Base-by-base conservation (phyloP, 768 basidiomycete species). In the Tylopilus plumbeoviolaceoides region DNA sequence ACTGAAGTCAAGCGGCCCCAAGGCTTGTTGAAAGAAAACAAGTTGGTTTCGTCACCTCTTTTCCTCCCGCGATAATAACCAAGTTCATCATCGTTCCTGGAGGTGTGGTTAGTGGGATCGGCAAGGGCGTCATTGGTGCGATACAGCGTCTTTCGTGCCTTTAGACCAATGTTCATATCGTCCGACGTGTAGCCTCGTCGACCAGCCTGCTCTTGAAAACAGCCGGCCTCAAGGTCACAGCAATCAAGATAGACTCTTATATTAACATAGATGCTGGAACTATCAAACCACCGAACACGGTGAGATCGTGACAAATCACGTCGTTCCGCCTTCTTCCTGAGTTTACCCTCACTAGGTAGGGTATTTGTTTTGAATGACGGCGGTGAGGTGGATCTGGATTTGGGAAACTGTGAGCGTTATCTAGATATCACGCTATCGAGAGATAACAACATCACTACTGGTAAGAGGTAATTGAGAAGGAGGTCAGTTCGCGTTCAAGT, bases 221-320 rank as follows among this genome's bases (percentile, higher is more conserved):
- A 41, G 84, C 87, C 35, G 95, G 95, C 44, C 78, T 97, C 55
- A 97, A 94, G 75, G 95, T 98, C 62, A 99, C 95, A 8, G 91
- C 95, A 11, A 98, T 99, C 79, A 99, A 99, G 75, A 98, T 99
- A 64, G 95, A 99, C 69, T 95, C 95, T 14, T 99, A 99, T 63
- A 98, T 99, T 95, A 99, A 99, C 74, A 98, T 99, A 63, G 95
- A 99, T 78, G 95, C 95, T 21, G 95, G 95, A 33, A 98, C 95
- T 18, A 99, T 99, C 80, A 92, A 46, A 95, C 95, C 14, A 95
- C 94, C 15, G 95, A 99, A 71, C 95, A 99, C 68, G 95, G 95
- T 91, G 69, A 78, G 85, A 57, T 55, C 46, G 43, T 38, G 54
- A 31, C 47, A 39, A 27, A 58, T 51, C 39, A 3, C 20, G 30